Percentiles rank a stretch among this genome's conserved stretches.
Evolutionary conservation across 2,329 filamentous ascomycete species (phyloP).

Genomic region (Sphaerulina vaccinii): DNA sequence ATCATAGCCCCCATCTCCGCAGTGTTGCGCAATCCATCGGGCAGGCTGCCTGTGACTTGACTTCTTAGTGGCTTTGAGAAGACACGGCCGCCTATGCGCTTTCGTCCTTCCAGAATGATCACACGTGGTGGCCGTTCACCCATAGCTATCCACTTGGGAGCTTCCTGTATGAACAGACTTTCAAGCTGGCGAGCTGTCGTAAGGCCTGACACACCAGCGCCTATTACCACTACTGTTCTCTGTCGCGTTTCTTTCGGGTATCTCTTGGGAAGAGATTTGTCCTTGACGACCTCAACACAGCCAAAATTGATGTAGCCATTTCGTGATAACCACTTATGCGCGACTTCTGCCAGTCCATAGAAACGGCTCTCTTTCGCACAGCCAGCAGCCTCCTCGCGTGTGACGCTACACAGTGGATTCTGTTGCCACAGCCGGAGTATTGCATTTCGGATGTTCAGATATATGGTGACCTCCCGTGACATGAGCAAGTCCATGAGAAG

Average conservation of each 20-base stretch:
- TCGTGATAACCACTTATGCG: conserved; percentile 87
- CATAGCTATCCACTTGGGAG: conserved; percentile 61
- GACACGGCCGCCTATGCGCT: conserved; percentile 84
- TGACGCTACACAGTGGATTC: conserved; percentile 80
- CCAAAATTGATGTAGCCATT: conserved; percentile 97
- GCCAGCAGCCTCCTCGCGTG: conserved; percentile 80
- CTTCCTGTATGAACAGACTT: conserved; percentile 78
- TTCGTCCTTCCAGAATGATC: conserved; percentile 80
- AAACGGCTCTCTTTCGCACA: conserved; percentile 85
- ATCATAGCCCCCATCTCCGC: conserved; percentile 99
- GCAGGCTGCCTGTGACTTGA: conserved; percentile 55
- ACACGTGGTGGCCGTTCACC: conserved; percentile 71
- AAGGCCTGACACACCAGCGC: conserved; percentile 90
- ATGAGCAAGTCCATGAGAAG: conserved; percentile 80
- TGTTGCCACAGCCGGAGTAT: conserved; percentile 87
- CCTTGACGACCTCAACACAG: conserved; percentile 68
- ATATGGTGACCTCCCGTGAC: conserved; percentile 85
- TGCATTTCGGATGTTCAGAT: conserved; percentile 92
- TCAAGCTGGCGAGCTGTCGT: conserved; percentile 90
- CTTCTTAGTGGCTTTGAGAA: conserved; percentile 75
- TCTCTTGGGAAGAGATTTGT: conserved; percentile 30
- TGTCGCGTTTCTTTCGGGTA: conserved; percentile 49
- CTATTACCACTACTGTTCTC: conserved; percentile 80
- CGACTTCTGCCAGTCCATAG: conserved; percentile 84
- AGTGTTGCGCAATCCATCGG: conserved; percentile 64